Percentiles rank a stretch among this genome's conserved stretches.
phyloP scores from a whole-genome alignment of 805 yeast genomes.

The Blastobotrys robertii region DNA sequence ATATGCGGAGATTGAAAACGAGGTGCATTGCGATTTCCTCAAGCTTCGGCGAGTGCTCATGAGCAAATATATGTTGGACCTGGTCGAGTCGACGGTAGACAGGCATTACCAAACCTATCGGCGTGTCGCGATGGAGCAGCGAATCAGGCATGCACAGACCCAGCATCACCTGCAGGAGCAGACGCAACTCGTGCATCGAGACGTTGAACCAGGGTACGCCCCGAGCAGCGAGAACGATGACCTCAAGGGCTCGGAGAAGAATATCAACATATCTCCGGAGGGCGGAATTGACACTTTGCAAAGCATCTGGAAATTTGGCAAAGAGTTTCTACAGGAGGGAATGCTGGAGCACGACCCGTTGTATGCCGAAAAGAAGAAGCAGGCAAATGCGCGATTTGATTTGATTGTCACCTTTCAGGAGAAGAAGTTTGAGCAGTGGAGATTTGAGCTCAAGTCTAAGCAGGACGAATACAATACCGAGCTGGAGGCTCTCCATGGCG shows the following conservation, averaged over 20 bases:
- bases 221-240: conserved; percentile 4
- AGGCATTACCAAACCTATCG: conserved; percentile 75
- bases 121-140: conserved; percentile 17
- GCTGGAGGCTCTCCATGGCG: conserved; percentile 4
- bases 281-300: conserved; percentile 14
- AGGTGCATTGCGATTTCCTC: conserved; percentile 83
- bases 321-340: conserved; percentile 28
- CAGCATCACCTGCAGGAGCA: not conserved
- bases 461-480: conserved; percentile 16
- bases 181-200: too few species aligned
- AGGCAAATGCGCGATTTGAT: conserved; percentile 74
- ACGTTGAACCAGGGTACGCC: not conserved
- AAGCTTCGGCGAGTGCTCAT: conserved; percentile 70
- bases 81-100: conserved; percentile 71
- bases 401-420: conserved; percentile 85
- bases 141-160: conserved; percentile 13
- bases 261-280: not conserved
- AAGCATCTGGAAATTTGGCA: conserved; percentile 11
- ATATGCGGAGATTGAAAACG: conserved; percentile 86
- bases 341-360: conserved; percentile 53
- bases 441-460: conserved; percentile 47
- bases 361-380: conserved; percentile 76
- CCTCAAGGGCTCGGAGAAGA: conserved; percentile 4
- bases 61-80: conserved; percentile 76
- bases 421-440: conserved; percentile 88